Percentiles rank a stretch among this genome's conserved stretches.
Evolutionary conservation across 495 filamentous ascomycete genomes (phyloP).

Genomic region (Articulospora tetracladia): DNA sequence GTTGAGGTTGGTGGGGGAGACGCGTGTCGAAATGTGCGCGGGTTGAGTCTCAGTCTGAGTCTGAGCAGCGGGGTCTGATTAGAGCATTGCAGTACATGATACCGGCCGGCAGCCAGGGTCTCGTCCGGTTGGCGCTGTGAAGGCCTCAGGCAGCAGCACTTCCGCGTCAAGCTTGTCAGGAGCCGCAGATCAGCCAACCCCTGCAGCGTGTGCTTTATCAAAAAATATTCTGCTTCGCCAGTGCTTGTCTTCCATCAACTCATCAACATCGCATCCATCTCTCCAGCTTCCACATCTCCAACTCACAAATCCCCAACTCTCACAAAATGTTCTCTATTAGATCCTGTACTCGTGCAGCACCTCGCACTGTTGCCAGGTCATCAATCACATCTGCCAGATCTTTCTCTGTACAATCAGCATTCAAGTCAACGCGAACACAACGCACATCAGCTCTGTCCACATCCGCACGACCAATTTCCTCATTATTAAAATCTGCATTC

Average conservation of each 20-base stretch:
- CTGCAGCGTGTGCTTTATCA: background rate
- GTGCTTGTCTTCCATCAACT: background rate
- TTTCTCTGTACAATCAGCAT: slow-evolving; percentile 43
- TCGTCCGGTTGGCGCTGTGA: too few species aligned
- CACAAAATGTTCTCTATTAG: slow-evolving; percentile 75
- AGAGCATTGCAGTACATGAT: too few species aligned
- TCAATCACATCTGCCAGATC: slow-evolving; percentile 48
- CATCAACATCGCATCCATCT: background rate
- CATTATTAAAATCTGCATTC: slow-evolving; percentile 43
- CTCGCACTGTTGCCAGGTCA: slow-evolving; percentile 61
- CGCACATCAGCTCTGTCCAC: slow-evolving; percentile 15
- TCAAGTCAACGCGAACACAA: slow-evolving; percentile 27
- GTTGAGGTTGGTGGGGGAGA: too few species aligned
- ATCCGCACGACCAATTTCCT: slow-evolving; percentile 28
- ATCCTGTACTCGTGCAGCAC: slow-evolving; percentile 64
- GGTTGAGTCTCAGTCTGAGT: too few species aligned
- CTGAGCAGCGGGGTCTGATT: too few species aligned
- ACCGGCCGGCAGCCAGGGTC: too few species aligned
- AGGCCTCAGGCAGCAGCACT: too few species aligned
- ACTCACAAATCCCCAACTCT: background rate
- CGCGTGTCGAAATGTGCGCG: too few species aligned
- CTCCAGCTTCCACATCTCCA: background rate
- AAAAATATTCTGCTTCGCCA: background rate
- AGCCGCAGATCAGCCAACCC: too few species aligned
- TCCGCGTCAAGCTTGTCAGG: too few species aligned